A percentile compares a stretch with the other conserved stretches of the same genome.
phyloP scores from a whole-genome alignment of 2,329 filamentous ascomycete species.

The Drechslerella dactyloides region DNA sequence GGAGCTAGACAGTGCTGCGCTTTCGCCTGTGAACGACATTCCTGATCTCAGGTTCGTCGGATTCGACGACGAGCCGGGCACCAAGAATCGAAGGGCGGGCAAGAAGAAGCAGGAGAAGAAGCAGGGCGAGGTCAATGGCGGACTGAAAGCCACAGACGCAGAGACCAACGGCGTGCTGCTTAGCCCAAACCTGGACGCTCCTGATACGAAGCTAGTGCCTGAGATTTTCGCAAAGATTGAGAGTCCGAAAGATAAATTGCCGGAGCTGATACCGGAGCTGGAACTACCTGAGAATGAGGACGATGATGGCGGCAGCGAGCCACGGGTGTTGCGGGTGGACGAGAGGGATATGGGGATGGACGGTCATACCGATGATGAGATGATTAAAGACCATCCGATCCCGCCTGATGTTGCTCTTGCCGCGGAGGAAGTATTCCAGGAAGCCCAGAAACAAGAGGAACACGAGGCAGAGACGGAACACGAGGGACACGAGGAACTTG shows the following conservation, averaged over 20 bases:
- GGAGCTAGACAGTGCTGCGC: conserved; percentile 30
- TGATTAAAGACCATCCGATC: conserved; percentile 30
- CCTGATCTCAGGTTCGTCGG: conserved; percentile 42
- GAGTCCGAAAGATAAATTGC: conserved; percentile 43
- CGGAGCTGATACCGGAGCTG: conserved; percentile 46
- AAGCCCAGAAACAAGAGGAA: conserved; percentile 11
- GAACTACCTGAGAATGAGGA: conserved; percentile 46
- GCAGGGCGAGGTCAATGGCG: conserved; percentile 11
- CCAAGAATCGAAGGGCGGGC: conserved; percentile 13
- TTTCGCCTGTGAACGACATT: conserved; percentile 31
- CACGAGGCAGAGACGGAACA: background rate
- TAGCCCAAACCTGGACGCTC: conserved; percentile 47
- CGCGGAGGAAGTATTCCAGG: conserved; percentile 27
- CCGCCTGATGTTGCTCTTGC: conserved; percentile 27
- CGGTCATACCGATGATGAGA: conserved; percentile 25
- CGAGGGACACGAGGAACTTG: background rate
- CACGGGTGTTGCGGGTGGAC: conserved; percentile 6
- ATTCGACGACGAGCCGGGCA: conserved; percentile 33
- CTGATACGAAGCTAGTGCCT: conserved; percentile 32
- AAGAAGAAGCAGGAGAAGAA: conserved; percentile 22
- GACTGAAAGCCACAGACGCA: conserved; percentile 27
- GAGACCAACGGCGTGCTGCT: conserved; percentile 33
- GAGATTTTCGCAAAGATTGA: conserved; percentile 49
- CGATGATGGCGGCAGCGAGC: conserved; percentile 31
- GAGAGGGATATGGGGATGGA: conserved; percentile 33